A percentile compares a stretch with the other conserved stretches of the same genome.
These are phyloP conservation scores for Albatrellus sp. DNA, from an alignment of 1,284 basidiomycete genomes.

Conservation along the genomic window DNA sequence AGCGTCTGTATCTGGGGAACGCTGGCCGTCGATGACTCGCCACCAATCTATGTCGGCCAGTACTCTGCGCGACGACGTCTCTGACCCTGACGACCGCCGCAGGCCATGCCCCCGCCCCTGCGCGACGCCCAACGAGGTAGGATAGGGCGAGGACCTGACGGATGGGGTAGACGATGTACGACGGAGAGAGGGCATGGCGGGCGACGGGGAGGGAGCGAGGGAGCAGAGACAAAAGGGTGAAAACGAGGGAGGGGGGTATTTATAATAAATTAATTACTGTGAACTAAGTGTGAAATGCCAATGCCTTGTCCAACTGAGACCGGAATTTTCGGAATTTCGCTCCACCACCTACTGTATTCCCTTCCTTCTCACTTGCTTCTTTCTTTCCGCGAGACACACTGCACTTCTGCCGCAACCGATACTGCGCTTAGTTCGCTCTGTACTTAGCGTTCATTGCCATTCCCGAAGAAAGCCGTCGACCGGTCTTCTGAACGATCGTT, in stretches of 20 bases:
- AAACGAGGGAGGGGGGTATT: conserved; percentile 7
- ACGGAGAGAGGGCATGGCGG: conserved; percentile 63
- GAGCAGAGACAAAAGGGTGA: conserved; percentile 9
- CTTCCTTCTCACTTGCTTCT: too few relatives aligned
- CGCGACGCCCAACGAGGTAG: conserved; percentile 3
- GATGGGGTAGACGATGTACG: conserved; percentile 54
- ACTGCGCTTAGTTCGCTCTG: too few relatives aligned
- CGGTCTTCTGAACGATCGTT: too few relatives aligned
- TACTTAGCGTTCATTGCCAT: too few relatives aligned
- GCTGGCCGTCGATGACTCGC: conserved; percentile 61
- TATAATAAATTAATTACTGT: conserved; percentile 1
- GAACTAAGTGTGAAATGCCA: neutral
- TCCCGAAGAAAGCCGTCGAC: too few relatives aligned
- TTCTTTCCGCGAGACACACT: too few relatives aligned
- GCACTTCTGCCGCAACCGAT: too few relatives aligned
- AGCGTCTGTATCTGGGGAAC: conserved; percentile 20
- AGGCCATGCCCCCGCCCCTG: conserved; percentile 24
- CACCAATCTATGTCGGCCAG: conserved; percentile 79
- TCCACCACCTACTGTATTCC: too few relatives aligned
- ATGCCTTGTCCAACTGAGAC: too few relatives aligned
- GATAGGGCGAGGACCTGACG: conserved; percentile 52
- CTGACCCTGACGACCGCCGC: conserved; percentile 54
- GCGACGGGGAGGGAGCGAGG: conserved; percentile 3
- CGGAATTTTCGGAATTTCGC: too few relatives aligned
- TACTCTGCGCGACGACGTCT: conserved; percentile 49